Base-by-base conservation (phyloP, 2,329 filamentous ascomycete genomes). In the Exophiala sp. region DNA sequence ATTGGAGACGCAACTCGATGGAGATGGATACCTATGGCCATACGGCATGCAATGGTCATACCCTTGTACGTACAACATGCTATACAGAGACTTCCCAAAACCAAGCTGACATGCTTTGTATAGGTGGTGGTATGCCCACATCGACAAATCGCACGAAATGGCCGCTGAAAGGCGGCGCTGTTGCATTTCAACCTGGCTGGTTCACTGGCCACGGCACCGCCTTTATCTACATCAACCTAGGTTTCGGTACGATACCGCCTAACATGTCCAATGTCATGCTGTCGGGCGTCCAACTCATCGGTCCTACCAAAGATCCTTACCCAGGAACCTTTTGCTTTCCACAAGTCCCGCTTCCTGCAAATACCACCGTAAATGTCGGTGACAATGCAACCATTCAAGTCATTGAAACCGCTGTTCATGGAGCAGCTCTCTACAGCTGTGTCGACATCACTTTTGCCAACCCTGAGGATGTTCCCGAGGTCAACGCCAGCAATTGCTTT, bases 11-110 rank as follows among this genome's bases (percentile, higher is more conserved):
- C 74, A 70, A 51, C 69, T 66, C 34, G 65, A 68, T 14, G 64
- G 68, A 34, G 78, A 78, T 50, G 74, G 72, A 18, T 74, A 75
- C 12, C 65, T 73, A 0, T 94, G 83, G 63, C 91, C 91, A 1
- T 95, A 88, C 63, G 91, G 91, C 73, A 92, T 94, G 88, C 88
- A 95, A 75, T 96, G 91, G 91, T 84, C 86, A 69, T 96, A 95
- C 76, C 91, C 91, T 71, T 96, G 91, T 96, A 77, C 75, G 89
- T 76, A 48, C 47, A 44, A 53, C 34, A 32, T 33, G 32, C 38
- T 11, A 51, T 44, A 29, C 18, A 49, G 16, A 50, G 43, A 16
- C 24, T n/a, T 20, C 45, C 8, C n/a, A 32, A 36, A 51, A 47
- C 53, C 50, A 54, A 20, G 32, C 41, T 49, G 29, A 55, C 44